These are phyloP conservation scores for Russula griseocarnosa DNA, from an alignment of 768 basidiomycete species.

Conservation along the genomic window DNA sequence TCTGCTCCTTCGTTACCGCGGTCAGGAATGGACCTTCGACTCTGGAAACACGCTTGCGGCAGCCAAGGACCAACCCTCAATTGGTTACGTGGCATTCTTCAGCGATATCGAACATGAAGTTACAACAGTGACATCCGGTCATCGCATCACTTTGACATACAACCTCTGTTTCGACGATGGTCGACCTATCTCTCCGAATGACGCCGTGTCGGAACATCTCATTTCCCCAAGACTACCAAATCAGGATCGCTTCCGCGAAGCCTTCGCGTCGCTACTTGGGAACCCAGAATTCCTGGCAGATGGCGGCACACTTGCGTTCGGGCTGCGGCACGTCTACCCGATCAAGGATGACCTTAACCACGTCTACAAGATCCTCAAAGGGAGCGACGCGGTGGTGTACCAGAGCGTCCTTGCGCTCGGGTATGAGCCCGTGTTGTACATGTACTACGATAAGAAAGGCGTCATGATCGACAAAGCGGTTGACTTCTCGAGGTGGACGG, in stretches of 20 bases:
- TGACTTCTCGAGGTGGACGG: neutral
- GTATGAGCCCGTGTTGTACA: slow-evolving; percentile 7
- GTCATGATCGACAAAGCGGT: neutral
- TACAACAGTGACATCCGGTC: slow-evolving; percentile 37
- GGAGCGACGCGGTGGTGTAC: slow-evolving; percentile 9
- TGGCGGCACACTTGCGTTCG: slow-evolving; percentile 43
- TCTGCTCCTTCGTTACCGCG: slow-evolving; percentile 38
- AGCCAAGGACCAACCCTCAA: slow-evolving; percentile 10
- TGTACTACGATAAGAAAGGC: neutral
- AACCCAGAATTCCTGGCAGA: slow-evolving; percentile 38
- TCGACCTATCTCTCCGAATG: neutral
- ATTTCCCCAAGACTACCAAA: neutral
- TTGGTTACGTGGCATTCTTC: slow-evolving; percentile 44
- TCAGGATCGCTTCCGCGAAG: slow-evolving; percentile 19
- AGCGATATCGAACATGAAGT: slow-evolving; percentile 48
- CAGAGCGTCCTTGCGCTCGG: neutral
- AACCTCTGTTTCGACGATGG: slow-evolving; percentile 37
- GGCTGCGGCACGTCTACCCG: slow-evolving; percentile 40
- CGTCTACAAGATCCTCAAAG: slow-evolving; percentile 13
- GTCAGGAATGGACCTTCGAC: slow-evolving; percentile 40
- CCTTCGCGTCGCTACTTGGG: slow-evolving; percentile 33
- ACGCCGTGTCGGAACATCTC: neutral
- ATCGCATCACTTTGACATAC: slow-evolving; percentile 46
- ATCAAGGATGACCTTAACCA: slow-evolving; percentile 19
- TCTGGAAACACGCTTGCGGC: slow-evolving; percentile 33